Evolutionary conservation across 768 basidiomycete genomes (phyloP), one percentile per base, ranked within the genome.

Genomic region (Pleurotus tuoliensis): DNA sequence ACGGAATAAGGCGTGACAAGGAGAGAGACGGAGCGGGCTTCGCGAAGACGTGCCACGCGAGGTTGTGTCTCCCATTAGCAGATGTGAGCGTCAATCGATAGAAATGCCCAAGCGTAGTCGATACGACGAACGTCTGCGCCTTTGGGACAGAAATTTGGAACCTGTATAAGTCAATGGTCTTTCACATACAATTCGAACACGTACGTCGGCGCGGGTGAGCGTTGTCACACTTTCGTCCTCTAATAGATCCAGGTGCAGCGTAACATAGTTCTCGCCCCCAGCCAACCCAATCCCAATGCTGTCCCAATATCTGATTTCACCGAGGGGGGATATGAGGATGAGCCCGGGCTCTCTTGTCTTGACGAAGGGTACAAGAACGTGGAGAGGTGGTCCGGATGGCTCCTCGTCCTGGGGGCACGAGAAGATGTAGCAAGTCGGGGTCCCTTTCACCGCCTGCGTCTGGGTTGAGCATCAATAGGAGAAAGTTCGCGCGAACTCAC

Each of bases 251-350:
- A 89, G 61, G 8, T 76, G 62, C 3, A 77, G 71, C 24, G 79
- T 77, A 8, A 77, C 76, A 64, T 77, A 88, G 58, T 83, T 83
- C 38, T 88, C 82, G 7, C 89, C 90, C 11, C 91, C 90, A 2
- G 91, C 88, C 12, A 93, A 80, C 13, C 90, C 90, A 57, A 87
- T 89, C 3, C 86, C 86, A 43, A 95, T 87, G 58, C 86, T 88
- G 56, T 94, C 87, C 94, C 94, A 98, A 67, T 92, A 90, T 38
- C 90, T 83, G 55, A 92, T 72, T 60, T 84, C 76, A 3, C 94
- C 94, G 0, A 79, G 72, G 5, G 81, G 72, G 6, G 88, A 88
- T 49, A 91, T 72, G 51, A 95, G 80, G 43, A 97, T 83, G 39
- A 96, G 81, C 22, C 94, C 94, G 3, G 94, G 94, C 71, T 98